These are phyloP conservation scores for Capsicum chinense DNA, from an alignment of 257 asterid genomes.

Conservation along the genomic window DNA sequence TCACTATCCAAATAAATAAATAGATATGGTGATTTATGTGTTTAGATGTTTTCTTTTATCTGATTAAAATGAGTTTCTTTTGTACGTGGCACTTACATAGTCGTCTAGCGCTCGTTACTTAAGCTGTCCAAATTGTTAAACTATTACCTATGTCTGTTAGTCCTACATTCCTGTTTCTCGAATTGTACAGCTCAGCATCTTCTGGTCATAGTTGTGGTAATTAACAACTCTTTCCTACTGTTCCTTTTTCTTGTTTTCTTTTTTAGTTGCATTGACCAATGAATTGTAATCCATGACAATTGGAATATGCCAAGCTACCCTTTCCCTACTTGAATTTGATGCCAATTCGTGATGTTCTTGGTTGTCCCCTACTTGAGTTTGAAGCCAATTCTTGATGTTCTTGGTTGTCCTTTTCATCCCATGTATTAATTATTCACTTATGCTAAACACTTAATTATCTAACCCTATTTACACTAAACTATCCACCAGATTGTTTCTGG, in stretches of 20 bases:
- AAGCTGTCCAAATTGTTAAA: constrained; percentile 20
- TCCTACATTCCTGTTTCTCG: not conserved
- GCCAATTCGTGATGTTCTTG: not conserved
- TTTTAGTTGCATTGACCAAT: not conserved
- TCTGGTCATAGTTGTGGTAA: not conserved
- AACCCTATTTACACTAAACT: not conserved
- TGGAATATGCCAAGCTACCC: not conserved
- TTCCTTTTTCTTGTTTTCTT: not conserved
- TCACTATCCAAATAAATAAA: not conserved
- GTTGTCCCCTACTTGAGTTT: constrained; percentile 17
- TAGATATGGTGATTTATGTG: not conserved
- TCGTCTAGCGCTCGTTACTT: not conserved
- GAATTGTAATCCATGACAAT: not conserved
- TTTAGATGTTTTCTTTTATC: not conserved
- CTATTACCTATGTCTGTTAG: constrained; percentile 12
- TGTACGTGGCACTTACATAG: not conserved
- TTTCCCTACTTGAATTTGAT: constrained; percentile 14
- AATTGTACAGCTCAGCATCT: not conserved
- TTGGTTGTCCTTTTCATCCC: not conserved
- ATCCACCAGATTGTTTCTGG: not conserved
- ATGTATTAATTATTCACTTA: not conserved
- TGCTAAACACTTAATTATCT: not conserved
- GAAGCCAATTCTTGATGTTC: not conserved
- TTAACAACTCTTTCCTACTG: not conserved
- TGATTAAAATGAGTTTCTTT: not conserved